phyloP scores from a whole-genome alignment of 148 eudicot genomes.

The Spergularia marina region DNA sequence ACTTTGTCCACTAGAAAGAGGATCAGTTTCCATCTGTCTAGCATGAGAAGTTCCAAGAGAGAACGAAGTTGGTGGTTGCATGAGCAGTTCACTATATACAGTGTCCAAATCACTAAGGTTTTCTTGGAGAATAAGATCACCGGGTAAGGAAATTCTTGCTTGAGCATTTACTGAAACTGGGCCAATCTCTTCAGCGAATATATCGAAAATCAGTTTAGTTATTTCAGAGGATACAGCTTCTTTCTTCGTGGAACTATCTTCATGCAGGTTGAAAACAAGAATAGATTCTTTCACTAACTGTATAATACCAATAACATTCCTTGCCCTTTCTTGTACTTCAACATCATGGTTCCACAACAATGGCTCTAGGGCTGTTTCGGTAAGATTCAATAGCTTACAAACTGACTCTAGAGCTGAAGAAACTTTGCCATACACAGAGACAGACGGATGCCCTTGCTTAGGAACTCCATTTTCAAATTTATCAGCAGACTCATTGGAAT shows the following conservation, averaged over 20 bases:
- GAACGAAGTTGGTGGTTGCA: slow-evolving; percentile 44
- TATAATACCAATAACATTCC: slow-evolving; percentile 68
- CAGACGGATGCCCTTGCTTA: slow-evolving; percentile 11
- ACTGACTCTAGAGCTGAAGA: slow-evolving; percentile 37
- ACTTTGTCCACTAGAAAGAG: slow-evolving; percentile 17
- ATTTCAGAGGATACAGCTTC: slow-evolving; percentile 37
- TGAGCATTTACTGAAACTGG: slow-evolving; percentile 78
- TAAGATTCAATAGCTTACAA: slow-evolving; percentile 39
- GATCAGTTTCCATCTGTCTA: slow-evolving; percentile 30
- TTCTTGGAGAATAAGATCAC: slow-evolving; percentile 56
- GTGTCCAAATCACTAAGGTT: slow-evolving; percentile 63
- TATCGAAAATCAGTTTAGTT: slow-evolving; percentile 44
- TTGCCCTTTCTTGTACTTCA: slow-evolving; percentile 76
- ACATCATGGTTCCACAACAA: slow-evolving; percentile 62
- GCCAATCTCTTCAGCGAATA: slow-evolving; percentile 74
- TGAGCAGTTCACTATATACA: slow-evolving; percentile 52
- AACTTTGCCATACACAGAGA: slow-evolving; percentile 18
- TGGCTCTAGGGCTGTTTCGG: slow-evolving; percentile 50
- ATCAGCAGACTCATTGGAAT: slow-evolving; percentile 12
- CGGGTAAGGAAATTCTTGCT: slow-evolving; percentile 64
- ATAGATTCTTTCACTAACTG: slow-evolving; percentile 48
- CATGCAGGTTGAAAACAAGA: slow-evolving; percentile 29
- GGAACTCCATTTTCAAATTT: slow-evolving; percentile 21
- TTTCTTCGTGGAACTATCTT: slow-evolving; percentile 28
- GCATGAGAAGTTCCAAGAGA: slow-evolving; percentile 43